Conservation (phyloP, 805 yeast genomes). For the Sugiyamaella valdiviana region DNA sequence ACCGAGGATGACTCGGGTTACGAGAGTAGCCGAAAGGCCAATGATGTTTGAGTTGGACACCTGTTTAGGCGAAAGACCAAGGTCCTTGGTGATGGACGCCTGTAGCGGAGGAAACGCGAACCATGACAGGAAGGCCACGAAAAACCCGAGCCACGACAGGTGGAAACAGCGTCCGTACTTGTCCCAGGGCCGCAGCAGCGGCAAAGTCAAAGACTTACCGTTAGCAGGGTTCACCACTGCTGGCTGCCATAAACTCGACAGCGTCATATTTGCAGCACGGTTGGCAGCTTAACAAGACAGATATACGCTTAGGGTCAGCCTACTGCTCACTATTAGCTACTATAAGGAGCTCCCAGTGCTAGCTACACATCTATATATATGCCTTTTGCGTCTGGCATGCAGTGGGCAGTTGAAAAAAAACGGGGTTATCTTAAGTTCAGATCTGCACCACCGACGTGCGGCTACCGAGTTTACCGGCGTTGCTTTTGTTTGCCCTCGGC, state of each 20-base stretch:
- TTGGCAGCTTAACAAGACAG: not conserved
- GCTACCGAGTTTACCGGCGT: too few relatives aligned
- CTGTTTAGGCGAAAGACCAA: not conserved
- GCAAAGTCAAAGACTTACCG: slow-evolving; percentile 4
- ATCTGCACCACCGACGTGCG: too few relatives aligned
- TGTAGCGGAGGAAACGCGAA: slow-evolving; percentile 6
- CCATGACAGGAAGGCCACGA: slow-evolving; percentile 7
- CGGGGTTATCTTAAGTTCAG: too few relatives aligned
- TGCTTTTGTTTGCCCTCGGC: too few relatives aligned
- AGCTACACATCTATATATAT: too few relatives aligned
- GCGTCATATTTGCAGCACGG: not conserved
- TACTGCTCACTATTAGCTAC: too few relatives aligned
- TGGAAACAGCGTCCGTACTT: slow-evolving; percentile 1
- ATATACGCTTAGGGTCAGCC: too few relatives aligned
- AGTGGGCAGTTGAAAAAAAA: too few relatives aligned
- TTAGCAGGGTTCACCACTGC: slow-evolving; percentile 1
- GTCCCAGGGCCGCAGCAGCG: not conserved
- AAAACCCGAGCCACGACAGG: slow-evolving; percentile 4
- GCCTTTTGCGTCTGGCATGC: too few relatives aligned
- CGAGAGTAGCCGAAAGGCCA: slow-evolving; percentile 5
- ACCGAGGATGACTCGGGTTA: slow-evolving; percentile 1
- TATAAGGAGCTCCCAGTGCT: too few relatives aligned
- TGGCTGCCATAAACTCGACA: slow-evolving; percentile 3
- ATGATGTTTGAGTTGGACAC: slow-evolving; percentile 7
- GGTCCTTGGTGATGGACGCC: slow-evolving; percentile 3